phyloP scores from a whole-genome alignment of 768 basidiomycete species.

The Atractiella rhizophila region DNA sequence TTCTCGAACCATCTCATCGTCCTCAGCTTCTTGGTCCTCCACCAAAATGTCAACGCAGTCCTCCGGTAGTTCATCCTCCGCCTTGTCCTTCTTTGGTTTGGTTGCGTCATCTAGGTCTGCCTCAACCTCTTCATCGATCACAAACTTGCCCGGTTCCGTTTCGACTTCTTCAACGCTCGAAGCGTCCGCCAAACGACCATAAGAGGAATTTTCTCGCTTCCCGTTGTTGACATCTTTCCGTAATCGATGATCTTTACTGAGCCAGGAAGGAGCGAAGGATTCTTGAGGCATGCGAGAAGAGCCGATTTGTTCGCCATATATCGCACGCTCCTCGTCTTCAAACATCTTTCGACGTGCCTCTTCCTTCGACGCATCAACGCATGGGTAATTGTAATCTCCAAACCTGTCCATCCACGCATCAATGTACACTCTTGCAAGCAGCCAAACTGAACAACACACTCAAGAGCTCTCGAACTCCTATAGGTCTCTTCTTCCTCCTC shows the following conservation, averaged over 20 bases:
- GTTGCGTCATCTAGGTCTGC: not conserved
- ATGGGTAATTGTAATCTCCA: conserved; percentile 16
- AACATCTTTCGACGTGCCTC: conserved; percentile 38
- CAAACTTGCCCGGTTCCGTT: conserved; percentile 2
- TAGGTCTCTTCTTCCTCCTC: conserved; percentile 7
- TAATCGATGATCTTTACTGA: not conserved
- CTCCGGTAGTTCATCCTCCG: conserved; percentile 17
- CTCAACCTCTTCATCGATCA: not conserved
- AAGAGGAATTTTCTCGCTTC: conserved; percentile 1
- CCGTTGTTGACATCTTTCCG: not conserved
- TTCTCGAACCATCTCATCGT: conserved; percentile 30
- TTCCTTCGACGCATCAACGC: conserved; percentile 16
- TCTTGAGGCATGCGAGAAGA: too few relatives aligned
- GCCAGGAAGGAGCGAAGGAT: conserved; percentile 1
- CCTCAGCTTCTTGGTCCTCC: conserved; percentile 35
- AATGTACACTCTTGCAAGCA: conserved; percentile 35
- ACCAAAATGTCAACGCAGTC: conserved; percentile 76
- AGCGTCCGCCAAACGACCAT: conserved; percentile 1
- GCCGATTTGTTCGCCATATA: conserved; percentile 33
- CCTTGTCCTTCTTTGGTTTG: not conserved
- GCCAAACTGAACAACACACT: too few relatives aligned
- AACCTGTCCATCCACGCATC: conserved; percentile 58
- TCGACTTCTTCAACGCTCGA: not conserved
- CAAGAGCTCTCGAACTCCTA: conserved; percentile 1
- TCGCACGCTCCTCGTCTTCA: conserved; percentile 62